phyloP scores from a whole-genome alignment of 2,329 filamentous ascomycete species.

The Neonectria punicea region DNA sequence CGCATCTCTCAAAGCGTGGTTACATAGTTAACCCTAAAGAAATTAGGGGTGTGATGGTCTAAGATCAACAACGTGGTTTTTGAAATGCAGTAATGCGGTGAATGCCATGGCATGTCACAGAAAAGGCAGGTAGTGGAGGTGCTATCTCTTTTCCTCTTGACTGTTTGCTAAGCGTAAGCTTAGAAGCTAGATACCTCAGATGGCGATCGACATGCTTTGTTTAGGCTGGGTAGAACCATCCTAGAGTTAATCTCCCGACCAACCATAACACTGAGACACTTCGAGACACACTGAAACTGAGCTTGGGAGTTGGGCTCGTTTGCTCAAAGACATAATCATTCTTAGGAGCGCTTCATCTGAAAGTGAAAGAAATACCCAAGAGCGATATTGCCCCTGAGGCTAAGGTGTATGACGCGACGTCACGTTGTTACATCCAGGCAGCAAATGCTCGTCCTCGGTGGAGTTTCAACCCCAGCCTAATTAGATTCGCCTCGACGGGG shows the following conservation, averaged over 20 bases:
- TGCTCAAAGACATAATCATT: neutral
- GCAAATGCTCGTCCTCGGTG: neutral
- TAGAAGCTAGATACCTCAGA: neutral
- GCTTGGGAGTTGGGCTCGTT: neutral
- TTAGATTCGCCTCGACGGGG: neutral
- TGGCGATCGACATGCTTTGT: conserved; percentile 6
- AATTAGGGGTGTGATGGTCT: neutral
- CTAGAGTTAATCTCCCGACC: too few species aligned
- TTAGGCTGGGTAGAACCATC: neutral
- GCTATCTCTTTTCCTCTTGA: neutral
- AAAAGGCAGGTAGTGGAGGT: neutral
- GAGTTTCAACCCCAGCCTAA: neutral
- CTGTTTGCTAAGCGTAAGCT: neutral
- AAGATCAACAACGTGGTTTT: too few species aligned
- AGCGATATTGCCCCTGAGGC: neutral
- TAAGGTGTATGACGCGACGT: neutral
- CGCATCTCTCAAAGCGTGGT: neutral
- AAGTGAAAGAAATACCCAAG: neutral
- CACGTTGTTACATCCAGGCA: neutral
- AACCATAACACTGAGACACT: neutral
- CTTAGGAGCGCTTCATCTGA: neutral
- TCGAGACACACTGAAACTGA: neutral
- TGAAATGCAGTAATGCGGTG: neutral
- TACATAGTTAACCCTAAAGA: neutral
- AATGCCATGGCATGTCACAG: neutral